Percentiles rank a stretch among this genome's conserved stretches.
Conservation (phyloP, 768 basidiomycete species). For the Antrodiella citrinella region DNA sequence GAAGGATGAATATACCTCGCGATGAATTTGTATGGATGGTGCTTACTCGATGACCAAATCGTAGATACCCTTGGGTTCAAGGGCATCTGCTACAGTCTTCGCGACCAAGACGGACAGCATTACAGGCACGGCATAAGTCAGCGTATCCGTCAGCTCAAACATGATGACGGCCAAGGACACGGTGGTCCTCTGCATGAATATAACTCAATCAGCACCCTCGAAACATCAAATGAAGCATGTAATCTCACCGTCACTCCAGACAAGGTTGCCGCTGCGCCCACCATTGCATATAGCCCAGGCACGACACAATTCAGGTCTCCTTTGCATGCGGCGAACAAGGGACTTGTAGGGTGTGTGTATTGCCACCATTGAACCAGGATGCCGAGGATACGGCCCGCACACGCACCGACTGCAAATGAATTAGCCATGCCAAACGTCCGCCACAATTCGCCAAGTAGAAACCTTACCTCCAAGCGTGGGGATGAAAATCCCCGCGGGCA, state of each 20-base stretch:
- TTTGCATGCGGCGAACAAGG: slow-evolving; percentile 59
- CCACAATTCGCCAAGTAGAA: background rate
- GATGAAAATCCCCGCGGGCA: slow-evolving; percentile 94
- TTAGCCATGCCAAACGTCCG: background rate
- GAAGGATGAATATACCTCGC: background rate
- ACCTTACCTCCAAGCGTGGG: slow-evolving; percentile 64
- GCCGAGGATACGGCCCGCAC: slow-evolving; percentile 83
- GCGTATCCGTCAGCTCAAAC: slow-evolving; percentile 82
- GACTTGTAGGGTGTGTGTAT: slow-evolving; percentile 46
- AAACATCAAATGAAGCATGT: slow-evolving; percentile 20
- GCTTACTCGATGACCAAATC: slow-evolving; percentile 86
- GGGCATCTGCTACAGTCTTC: slow-evolving; percentile 81
- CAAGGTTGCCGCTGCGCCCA: slow-evolving; percentile 88
- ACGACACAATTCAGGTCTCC: slow-evolving; percentile 69
- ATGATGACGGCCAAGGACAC: slow-evolving; percentile 95
- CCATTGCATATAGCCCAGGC: slow-evolving; percentile 92
- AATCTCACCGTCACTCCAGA: slow-evolving; percentile 94
- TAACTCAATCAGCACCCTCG: slow-evolving; percentile 4
- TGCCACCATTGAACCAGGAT: slow-evolving; percentile 73
- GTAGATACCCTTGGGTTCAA: slow-evolving; percentile 94
- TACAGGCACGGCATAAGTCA: slow-evolving; percentile 87
- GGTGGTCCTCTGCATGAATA: slow-evolving; percentile 56
- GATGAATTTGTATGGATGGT: no score
- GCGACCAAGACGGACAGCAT: slow-evolving; percentile 86
- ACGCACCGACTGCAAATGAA: slow-evolving; percentile 62